These are phyloP conservation scores for Candida tropicalis DNA, from an alignment of 1,139 yeast species.

Conservation along the genomic window DNA sequence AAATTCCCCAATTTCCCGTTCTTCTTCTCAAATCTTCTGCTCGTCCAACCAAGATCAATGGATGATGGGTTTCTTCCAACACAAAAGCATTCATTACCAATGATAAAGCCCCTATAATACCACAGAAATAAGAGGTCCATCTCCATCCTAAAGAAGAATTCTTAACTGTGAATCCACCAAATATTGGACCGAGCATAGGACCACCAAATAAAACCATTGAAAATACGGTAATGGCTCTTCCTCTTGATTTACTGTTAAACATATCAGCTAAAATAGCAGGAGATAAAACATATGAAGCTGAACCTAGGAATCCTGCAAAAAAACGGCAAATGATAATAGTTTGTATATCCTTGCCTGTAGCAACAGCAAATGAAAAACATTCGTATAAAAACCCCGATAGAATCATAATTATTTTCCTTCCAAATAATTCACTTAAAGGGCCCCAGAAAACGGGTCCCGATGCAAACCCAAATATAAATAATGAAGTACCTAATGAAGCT, in stretches of 20 bases:
- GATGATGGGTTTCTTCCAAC: slow-evolving; percentile 55
- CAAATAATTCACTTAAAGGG: slow-evolving; percentile 44
- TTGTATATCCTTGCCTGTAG: slow-evolving; percentile 41
- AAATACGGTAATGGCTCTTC: slow-evolving; percentile 37
- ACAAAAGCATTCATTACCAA: slow-evolving; percentile 31
- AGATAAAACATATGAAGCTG: slow-evolving; percentile 45
- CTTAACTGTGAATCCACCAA: slow-evolving; percentile 40
- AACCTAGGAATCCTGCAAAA: slow-evolving; percentile 44
- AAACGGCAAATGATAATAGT: slow-evolving; percentile 44
- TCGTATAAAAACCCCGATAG: slow-evolving; percentile 33
- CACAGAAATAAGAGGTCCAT: slow-evolving; percentile 59
- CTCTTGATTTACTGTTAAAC: slow-evolving; percentile 35
- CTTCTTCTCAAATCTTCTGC: slow-evolving; percentile 62
- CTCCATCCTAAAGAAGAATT: slow-evolving; percentile 52
- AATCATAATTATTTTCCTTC: slow-evolving; percentile 35
- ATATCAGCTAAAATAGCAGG: slow-evolving; percentile 49
- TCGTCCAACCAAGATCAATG: slow-evolving; percentile 53
- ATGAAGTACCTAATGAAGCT: slow-evolving; percentile 42
- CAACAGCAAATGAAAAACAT: slow-evolving; percentile 42
- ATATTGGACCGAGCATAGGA: slow-evolving; percentile 48
- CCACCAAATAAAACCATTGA: slow-evolving; percentile 46
- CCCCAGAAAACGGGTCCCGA: slow-evolving; percentile 48
- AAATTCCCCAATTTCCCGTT: slow-evolving; percentile 74
- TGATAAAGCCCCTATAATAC: slow-evolving; percentile 46
- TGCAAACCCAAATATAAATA: slow-evolving; percentile 47